A percentile compares a stretch with the other conserved stretches of the same genome.
Evolutionary conservation across 257 asterid genomes (phyloP).

Genomic region (Petrea volubilis): DNA sequence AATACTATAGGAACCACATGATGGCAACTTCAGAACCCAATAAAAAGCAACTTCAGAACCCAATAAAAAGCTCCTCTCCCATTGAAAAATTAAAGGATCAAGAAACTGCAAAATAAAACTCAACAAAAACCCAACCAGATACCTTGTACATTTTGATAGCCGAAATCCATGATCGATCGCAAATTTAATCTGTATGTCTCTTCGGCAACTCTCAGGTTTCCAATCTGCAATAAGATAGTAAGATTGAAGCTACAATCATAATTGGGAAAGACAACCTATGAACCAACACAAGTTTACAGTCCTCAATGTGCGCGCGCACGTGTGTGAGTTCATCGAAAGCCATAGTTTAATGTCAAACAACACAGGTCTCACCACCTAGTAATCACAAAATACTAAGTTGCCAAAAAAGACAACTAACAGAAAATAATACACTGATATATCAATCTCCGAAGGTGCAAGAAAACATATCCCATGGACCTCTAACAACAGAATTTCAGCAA

Average conservation of each 20-base stretch:
- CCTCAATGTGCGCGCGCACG: neutral
- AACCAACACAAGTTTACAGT: neutral
- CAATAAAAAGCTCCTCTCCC: neutral
- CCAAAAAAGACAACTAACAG: neutral
- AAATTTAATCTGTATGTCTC: neutral
- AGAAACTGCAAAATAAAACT: neutral
- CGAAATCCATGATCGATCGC: conserved; percentile 31
- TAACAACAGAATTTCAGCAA: no score
- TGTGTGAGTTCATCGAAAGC: no score
- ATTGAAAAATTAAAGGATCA: neutral
- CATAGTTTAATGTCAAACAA: neutral
- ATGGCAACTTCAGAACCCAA: no score
- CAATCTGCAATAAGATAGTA: conserved; percentile 14
- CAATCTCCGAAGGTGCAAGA: neutral
- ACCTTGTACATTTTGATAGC: conserved; percentile 21
- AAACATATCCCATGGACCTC: neutral
- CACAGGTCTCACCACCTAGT: neutral
- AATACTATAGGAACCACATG: no score
- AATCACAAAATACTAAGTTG: neutral
- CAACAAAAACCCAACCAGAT: neutral
- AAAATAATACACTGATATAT: neutral
- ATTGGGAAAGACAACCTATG: neutral
- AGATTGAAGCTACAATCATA: neutral
- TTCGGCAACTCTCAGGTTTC: neutral
- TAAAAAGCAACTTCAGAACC: neutral